A percentile compares a stretch with the other conserved stretches of the same genome.
Conservation (phyloP, 2,329 filamentous ascomycete species). For the Aureobasidium sp. region DNA sequence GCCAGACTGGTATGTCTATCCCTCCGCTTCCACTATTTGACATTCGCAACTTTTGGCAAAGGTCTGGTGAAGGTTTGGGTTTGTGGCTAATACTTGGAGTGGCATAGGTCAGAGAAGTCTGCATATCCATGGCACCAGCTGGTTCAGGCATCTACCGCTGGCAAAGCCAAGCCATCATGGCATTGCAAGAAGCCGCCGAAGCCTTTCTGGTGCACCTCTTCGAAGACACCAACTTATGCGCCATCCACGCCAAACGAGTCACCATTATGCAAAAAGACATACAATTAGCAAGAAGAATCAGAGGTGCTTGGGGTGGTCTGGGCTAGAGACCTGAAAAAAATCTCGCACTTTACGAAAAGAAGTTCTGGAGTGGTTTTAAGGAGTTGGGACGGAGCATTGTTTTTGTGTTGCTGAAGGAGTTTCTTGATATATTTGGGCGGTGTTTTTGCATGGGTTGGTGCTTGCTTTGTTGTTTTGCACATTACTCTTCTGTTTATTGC, state of each 20-base stretch:
- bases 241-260: constrained; percentile 98
- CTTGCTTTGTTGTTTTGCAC: too few species aligned
- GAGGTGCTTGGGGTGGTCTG: constrained; percentile 54
- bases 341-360: not conserved
- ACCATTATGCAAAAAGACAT: constrained; percentile 98
- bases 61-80: too few species aligned
- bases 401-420: not conserved
- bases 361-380: too few species aligned
- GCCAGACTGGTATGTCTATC: constrained; percentile 58
- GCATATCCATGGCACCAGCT: constrained; percentile 81
- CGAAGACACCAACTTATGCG: constrained; percentile 96
- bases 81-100: not conserved
- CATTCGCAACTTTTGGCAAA: too few species aligned
- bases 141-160: constrained; percentile 66
- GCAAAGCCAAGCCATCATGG: constrained; percentile 93
- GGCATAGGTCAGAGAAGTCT: constrained; percentile 73
- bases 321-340: not conserved
- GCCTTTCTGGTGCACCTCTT: constrained; percentile 95
- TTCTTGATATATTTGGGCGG: not conserved
- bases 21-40: constrained; percentile 68
- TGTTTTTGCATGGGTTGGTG: too few species aligned
- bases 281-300: constrained; percentile 89
- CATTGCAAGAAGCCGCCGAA: constrained; percentile 91
- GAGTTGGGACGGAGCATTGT: too few species aligned
- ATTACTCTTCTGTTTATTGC: too few species aligned